Base-by-base conservation (phyloP, 306 rosid genomes). In the Prunus fruticosa region DNA sequence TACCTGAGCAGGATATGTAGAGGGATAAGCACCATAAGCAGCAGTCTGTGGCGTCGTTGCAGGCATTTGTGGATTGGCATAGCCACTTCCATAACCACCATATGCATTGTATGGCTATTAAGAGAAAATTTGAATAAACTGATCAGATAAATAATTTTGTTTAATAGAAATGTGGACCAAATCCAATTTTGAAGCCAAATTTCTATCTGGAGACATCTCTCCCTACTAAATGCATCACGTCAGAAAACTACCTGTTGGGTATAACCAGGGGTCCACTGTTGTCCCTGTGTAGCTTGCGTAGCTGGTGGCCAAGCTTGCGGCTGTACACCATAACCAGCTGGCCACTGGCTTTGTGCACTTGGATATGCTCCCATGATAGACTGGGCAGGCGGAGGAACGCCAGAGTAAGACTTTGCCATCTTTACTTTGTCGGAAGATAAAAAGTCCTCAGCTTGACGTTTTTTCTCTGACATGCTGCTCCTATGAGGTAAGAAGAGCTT, bases 291-390 rank as follows among this genome's bases (percentile, higher is more conserved):
- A 63, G 67, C 88, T 85, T 89, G 99, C 47, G 96, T 75, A 64
- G 76, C 89, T 9, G 96, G 89, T 50, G 99, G 99, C 99, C 99
- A 96, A 69, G 96, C 86, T 89, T 96, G 99, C 60, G 93, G 96
- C 76, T 93, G 98, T 67, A 32, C 86, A 46, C 96, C 92, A 83
- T 94, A 92, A 83, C 87, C 81, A 58, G 93, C 78, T 69, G 95
- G 76, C 98, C 99, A 96, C 79, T 88, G 99, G 78, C 76, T 89
- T 74, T 91, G 99, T 22, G 88, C 81, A 85, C 71, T 91, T 22
- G 97, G 97, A 87, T 96, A 96, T 78, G 93, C 85, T 61, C 97
- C 97, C 81, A 86, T 71, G 73, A 80, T 58, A 30, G 99, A 84
- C 76, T 96, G 99, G 64, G 90, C 98, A 18, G 98, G 87, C 64